Evolutionary conservation across 108 stramenopile species (phyloP).

Genomic region (Nitzschia putrida): DNA sequence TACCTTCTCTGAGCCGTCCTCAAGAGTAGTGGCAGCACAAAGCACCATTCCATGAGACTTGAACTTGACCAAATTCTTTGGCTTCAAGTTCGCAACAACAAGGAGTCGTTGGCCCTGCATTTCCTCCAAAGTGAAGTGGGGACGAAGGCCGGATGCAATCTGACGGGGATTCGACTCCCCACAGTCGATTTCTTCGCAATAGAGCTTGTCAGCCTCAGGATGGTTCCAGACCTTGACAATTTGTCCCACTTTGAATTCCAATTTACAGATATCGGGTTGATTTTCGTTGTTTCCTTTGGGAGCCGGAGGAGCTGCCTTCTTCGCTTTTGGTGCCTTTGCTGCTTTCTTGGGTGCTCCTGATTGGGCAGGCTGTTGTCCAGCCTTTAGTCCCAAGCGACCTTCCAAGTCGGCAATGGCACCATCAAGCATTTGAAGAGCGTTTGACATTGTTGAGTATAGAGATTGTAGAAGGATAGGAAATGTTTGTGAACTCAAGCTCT

Average conservation of each 20-base stretch:
- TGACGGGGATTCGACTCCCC: conserved; percentile 75
- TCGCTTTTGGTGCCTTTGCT: conserved; percentile 19
- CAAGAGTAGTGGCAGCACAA: conserved; percentile 74
- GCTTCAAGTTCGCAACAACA: conserved; percentile 96
- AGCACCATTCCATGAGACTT: conserved; percentile 97
- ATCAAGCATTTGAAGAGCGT: conserved; percentile 70
- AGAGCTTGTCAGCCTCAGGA: conserved; percentile 94
- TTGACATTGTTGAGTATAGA: not conserved
- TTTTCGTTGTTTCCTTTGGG: conserved; percentile 35
- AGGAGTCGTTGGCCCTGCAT: conserved; percentile 90
- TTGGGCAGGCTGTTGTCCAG: conserved; percentile 35
- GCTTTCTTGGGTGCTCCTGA: conserved; percentile 24
- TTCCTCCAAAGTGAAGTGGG: conserved; percentile 85
- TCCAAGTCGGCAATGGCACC: conserved; percentile 79
- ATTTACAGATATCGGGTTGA: conserved; percentile 80
- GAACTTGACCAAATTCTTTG: conserved; percentile 96
- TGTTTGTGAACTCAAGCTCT: too few relatives aligned
- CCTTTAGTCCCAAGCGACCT: conserved; percentile 68
- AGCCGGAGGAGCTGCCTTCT: conserved; percentile 11
- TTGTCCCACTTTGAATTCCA: conserved; percentile 88
- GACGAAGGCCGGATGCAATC: conserved; percentile 33
- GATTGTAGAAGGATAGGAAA: too few relatives aligned
- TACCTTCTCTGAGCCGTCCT: conserved; percentile 75
- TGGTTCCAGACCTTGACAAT: conserved; percentile 96
- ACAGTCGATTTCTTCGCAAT: conserved; percentile 96